Base-by-base conservation (phyloP, 2,329 filamentous ascomycete genomes). In the Nothophoma quercina region DNA sequence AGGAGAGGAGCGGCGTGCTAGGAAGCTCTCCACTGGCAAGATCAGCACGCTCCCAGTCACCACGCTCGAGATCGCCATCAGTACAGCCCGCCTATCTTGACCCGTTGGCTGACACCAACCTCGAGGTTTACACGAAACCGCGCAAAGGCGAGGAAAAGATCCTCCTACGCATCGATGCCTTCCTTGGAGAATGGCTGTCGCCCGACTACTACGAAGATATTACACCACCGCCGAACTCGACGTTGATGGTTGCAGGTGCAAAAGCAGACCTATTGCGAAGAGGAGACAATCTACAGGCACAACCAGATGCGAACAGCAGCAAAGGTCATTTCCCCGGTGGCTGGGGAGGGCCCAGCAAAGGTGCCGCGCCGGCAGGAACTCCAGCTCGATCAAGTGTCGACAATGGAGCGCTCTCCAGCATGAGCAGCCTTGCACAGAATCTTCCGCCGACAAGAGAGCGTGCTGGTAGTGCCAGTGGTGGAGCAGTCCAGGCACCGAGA, bases 131-230 rank as follows among this genome's bases (percentile, higher is more conserved):
- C 22, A 55, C 71, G 16, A 74, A 71, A 41, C 64, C 60, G 16
- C 67, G 67, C 10, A 67, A 69, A 26, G 72, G 70, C 5, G 72
- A 73, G 22, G 65, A 73, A 21, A 69, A 68, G 56, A 68, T 70
- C 10, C 46, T 71, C 8, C 77, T 99, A 39, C 88, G 95, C 1
- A 83, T 99, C 5, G 95, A 99, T 75, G 89, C 93, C 0, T 97
- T 96, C 69, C 81, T 99, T 0, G 93, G 95, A 40, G 95, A 99
- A 79, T 99, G 95, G 95, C 81, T 98, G 23, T 90, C 89, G 2
- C 91, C 92, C 1, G 88, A 93, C 68, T 99, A 99, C 73, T 99
- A 93, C 67, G 92, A 96, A 58, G 83, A 89, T 44, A 97, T 97
- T 59, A 93, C 90, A 0, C 90, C 92, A 3, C 95, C 95, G 9